These are phyloP conservation scores for Hyparrhenia diplandra DNA, from an alignment of 176 grass and related monocot genomes.

Conservation along the genomic window DNA sequence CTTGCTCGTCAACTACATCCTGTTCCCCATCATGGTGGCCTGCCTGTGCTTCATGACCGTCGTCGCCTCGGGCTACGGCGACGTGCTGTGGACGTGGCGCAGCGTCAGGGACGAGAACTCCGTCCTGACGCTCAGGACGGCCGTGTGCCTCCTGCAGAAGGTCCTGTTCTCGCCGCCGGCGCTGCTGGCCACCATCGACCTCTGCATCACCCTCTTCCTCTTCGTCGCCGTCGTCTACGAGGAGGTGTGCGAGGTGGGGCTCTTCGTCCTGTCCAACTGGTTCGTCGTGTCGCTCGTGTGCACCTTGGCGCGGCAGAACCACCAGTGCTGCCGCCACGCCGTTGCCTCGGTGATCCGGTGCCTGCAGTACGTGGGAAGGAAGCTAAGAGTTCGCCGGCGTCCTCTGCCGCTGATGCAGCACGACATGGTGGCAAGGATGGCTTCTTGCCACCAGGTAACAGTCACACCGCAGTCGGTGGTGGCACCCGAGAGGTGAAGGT, in stretches of 20 bases:
- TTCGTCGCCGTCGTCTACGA: background rate
- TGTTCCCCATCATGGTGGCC: no score
- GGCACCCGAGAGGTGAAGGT: background rate
- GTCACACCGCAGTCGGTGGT: no score
- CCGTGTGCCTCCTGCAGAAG: background rate
- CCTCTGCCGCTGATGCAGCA: background rate
- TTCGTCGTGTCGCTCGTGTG: background rate
- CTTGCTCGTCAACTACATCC: no score
- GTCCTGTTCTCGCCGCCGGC: background rate
- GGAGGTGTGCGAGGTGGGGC: background rate
- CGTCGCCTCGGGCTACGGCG: background rate
- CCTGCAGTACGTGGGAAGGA: background rate
- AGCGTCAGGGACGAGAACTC: background rate
- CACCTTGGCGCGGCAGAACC: background rate
- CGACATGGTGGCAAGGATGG: background rate
- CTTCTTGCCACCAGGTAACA: background rate
- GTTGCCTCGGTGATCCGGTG: background rate
- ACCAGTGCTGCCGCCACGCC: no score
- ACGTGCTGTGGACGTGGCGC: background rate
- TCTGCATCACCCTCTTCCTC: background rate
- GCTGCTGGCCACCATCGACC: background rate
- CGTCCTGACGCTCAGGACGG: background rate
- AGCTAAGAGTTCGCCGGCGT: background rate
- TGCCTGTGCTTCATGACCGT: background rate
- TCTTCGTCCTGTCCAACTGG: constrained; percentile 2